Base-by-base conservation (phyloP, 164 flowering plant genomes). In the Chimonanthus praecox region DNA sequence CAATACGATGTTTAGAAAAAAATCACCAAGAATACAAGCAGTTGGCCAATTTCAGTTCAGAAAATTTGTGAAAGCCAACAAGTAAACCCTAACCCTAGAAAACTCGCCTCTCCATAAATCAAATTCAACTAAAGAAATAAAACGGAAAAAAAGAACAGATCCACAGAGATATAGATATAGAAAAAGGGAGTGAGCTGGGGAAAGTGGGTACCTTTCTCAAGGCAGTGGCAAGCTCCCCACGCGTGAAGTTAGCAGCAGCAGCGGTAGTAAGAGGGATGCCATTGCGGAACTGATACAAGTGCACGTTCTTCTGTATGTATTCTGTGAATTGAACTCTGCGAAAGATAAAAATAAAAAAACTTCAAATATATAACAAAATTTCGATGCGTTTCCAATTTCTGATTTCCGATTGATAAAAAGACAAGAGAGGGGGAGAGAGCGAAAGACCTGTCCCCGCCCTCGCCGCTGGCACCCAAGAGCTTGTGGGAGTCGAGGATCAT, bases 141-240 rank as follows among this genome's bases (percentile, higher is more conserved):
- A 33, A 33, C 2, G 2, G 33, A 1, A 33, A 33, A 33, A 33
- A 33, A 33, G 33, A 33, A 33, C 33, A 33, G 33, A 33, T 33
- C 33, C 33, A 33, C 1, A 33, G 33, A 33, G 33, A 33, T 33
- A 33, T 33, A 33, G 33, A 33, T 33, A 33, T 33, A 33, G 33
- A 33, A 33, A 33, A 33, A 33, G 33, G 33, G 33, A 33, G 33
- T 33, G 33, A 33, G 33, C 33, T 33, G 33, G 33, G 33, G 33
- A 1, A 33, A 33, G 33, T 33, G 33, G 33, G 33, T 33, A 92
- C 99, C 98, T 93, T 93, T 10, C 99, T 72, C 84, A 95, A 75
- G 66, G 99, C 99, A 7, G 96, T 86, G 46, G 99, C 99, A 68
- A 95, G 98, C 84, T 93, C 99, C 9, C 94, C 93, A 0, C 98